Evolutionary conservation across 345 rosid genomes (phyloP).

Genomic region (Turnera subulata): DNA sequence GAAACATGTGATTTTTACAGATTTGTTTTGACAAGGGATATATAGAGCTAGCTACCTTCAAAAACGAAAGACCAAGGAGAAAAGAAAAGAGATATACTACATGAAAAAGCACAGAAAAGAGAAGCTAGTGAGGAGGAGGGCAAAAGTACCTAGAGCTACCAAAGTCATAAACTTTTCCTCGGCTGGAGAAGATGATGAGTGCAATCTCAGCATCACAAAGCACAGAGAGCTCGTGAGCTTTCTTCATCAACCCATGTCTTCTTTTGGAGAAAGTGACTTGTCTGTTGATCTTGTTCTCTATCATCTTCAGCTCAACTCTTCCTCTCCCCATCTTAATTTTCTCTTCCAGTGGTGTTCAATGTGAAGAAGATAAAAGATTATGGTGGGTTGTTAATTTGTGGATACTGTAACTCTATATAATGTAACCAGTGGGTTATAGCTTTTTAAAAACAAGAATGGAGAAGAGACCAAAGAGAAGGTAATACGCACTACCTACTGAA

Average conservation of each 20-base stretch:
- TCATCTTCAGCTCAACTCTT: constrained; percentile 83
- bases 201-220: constrained; percentile 86
- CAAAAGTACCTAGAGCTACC: constrained; percentile 54
- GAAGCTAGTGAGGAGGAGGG: too few species aligned
- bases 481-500: too few species aligned
- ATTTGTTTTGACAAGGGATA: neutral
- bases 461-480: constrained; percentile 6
- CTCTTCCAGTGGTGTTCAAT: constrained; percentile 5
- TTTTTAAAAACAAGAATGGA: constrained; percentile 25
- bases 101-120: neutral
- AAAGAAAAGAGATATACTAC: neutral
- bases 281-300: constrained; percentile 84
- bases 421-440: too few species aligned
- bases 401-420: neutral
- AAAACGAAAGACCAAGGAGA: too few species aligned
- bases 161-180: constrained; percentile 83
- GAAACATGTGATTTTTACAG: too few species aligned
- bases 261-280: constrained; percentile 86
- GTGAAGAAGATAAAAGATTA: neutral
- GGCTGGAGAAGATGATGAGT: constrained; percentile 79
- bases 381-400: neutral
- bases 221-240: constrained; percentile 83
- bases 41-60: too few species aligned
- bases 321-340: constrained; percentile 79
- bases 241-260: constrained; percentile 70